Conservation (phyloP, 768 basidiomycete genomes). For the Royoungia palumana region DNA sequence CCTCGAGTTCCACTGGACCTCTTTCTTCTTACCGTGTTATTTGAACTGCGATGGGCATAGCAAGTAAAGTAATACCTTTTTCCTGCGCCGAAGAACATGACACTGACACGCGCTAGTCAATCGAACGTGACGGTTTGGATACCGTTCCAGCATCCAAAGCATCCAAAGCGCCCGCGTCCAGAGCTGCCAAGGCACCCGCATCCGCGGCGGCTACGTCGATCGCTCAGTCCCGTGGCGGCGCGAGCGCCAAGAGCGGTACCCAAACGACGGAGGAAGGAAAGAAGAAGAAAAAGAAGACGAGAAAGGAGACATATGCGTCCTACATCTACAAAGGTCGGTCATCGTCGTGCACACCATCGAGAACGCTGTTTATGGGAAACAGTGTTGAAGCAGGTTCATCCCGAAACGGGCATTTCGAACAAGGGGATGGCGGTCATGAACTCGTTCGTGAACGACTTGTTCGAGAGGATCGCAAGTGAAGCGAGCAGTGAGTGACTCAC, state of each 20-base stretch:
- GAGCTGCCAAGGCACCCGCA: conserved; percentile 52
- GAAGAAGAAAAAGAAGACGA: conserved; percentile 54
- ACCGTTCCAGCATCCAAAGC: conserved; percentile 32
- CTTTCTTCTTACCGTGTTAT: too few relatives aligned
- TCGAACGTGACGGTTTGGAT: neutral
- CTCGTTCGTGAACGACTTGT: conserved; percentile 63
- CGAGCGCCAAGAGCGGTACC: conserved; percentile 13
- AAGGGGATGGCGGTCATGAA: conserved; percentile 58
- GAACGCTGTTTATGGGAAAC: neutral
- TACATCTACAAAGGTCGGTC: conserved; percentile 59
- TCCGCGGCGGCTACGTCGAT: conserved; percentile 32
- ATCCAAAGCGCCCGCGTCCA: conserved; percentile 37
- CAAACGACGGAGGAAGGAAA: conserved; percentile 34
- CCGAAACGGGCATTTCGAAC: conserved; percentile 72
- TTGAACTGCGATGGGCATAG: too few relatives aligned
- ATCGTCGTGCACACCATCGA: too few relatives aligned
- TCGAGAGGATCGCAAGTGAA: conserved; percentile 55
- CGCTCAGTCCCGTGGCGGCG: conserved; percentile 33
- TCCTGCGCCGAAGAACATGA: too few relatives aligned
- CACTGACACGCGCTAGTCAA: neutral
- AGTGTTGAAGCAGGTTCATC: conserved; percentile 73
- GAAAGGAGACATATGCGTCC: conserved; percentile 60
- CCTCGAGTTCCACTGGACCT: too few relatives aligned
- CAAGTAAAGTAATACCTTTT: too few relatives aligned
- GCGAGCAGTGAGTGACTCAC: conserved; percentile 42